Evolutionary conservation across 306 rosid species (phyloP).

Genomic region (Castanopsis chinensis): DNA sequence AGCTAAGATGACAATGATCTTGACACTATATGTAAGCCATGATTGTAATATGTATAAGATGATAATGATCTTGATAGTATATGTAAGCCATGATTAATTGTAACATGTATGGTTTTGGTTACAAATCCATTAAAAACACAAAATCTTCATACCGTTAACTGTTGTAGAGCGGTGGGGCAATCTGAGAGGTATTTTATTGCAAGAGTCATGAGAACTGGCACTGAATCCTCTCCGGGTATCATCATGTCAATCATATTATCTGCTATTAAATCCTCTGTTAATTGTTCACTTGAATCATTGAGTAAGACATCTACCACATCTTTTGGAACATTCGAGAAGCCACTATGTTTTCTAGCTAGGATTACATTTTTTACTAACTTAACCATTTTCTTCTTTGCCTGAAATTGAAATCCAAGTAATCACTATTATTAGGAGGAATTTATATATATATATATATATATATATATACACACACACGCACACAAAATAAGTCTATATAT

Average conservation of each 20-base stretch:
- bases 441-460: neutral
- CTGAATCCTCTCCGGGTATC: slow-evolving; percentile 99
- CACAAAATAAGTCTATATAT: no score
- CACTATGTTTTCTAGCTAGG: slow-evolving; percentile 48
- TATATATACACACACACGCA: no score
- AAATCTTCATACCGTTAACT: slow-evolving; percentile 53
- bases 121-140: neutral
- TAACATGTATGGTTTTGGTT: neutral
- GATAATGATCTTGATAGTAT: neutral
- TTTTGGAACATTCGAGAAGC: slow-evolving; percentile 42
- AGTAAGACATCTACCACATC: slow-evolving; percentile 89
- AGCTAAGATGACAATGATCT: neutral
- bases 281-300: slow-evolving; percentile 62
- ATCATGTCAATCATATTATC: slow-evolving; percentile 94
- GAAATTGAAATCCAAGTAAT: slow-evolving; percentile 29
- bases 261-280: slow-evolving; percentile 80
- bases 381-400: slow-evolving; percentile 96
- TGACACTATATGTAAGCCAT: neutral
- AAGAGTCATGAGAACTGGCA: slow-evolving; percentile 87
- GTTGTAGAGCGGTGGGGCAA: slow-evolving; percentile 78
- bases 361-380: slow-evolving; percentile 59
- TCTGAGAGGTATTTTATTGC: slow-evolving; percentile 83
- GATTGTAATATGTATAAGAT: neutral
- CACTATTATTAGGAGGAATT: neutral
- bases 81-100: neutral